These are phyloP conservation scores for Neonectria hederae DNA, from an alignment of 2,329 filamentous ascomycete species.

Conservation along the genomic window DNA sequence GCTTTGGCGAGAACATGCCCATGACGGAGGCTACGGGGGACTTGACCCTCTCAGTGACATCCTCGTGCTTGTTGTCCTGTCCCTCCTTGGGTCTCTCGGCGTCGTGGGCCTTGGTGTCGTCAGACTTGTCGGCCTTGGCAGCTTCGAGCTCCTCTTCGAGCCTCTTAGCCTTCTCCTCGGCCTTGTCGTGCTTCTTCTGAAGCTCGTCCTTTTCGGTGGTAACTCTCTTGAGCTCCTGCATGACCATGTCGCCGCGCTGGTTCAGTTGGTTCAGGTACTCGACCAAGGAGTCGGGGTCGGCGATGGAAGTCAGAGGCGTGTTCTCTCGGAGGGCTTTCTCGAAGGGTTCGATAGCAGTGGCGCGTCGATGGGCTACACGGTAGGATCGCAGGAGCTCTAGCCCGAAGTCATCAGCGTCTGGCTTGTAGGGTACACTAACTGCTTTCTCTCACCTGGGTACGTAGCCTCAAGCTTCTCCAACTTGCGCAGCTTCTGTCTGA, in stretches of 20 bases:
- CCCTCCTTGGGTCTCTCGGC: constrained; percentile 42
- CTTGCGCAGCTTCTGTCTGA: constrained; percentile 79
- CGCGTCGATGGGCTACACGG: constrained; percentile 86
- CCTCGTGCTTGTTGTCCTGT: constrained; percentile 45
- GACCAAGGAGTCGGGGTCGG: constrained; percentile 82
- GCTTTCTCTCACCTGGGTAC: constrained; percentile 73
- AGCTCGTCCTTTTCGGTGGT: constrained; percentile 82
- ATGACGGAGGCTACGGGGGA: constrained; percentile 60
- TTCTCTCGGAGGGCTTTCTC: constrained; percentile 91
- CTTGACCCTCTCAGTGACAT: constrained; percentile 47
- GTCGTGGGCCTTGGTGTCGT: constrained; percentile 41
- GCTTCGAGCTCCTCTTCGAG: constrained; percentile 71
- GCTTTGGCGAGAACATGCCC: constrained; percentile 60
- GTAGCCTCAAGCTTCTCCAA: constrained; percentile 90
- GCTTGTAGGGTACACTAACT: not conserved
- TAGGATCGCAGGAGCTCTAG: constrained; percentile 88
- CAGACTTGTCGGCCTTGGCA: constrained; percentile 49
- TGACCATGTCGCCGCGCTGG: constrained; percentile 88
- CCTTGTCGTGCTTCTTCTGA: constrained; percentile 78
- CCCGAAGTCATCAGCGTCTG: constrained; percentile 12
- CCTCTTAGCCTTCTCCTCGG: constrained; percentile 69
- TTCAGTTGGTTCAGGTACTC: constrained; percentile 92
- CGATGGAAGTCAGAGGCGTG: constrained; percentile 89
- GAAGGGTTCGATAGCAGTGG: constrained; percentile 90
- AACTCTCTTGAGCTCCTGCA: constrained; percentile 91